A percentile compares a stretch with the other conserved stretches of the same genome.
Conservation (phyloP, 805 yeast species). For the Kurtzmaniella fragi region DNA sequence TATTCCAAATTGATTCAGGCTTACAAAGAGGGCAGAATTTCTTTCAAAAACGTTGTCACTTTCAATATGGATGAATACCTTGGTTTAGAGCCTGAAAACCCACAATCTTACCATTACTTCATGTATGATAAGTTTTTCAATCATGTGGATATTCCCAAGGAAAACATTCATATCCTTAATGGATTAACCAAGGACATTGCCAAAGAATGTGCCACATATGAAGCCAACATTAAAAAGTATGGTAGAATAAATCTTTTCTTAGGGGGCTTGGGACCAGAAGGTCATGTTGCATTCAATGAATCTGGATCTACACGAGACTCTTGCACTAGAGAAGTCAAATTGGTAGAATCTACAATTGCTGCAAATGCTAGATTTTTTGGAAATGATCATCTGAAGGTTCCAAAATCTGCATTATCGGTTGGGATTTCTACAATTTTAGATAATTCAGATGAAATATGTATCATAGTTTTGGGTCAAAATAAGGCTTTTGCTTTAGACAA, state of each 20-base stretch:
- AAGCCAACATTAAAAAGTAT: conserved; percentile 39
- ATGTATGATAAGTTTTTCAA: conserved; percentile 53
- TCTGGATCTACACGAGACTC: conserved; percentile 45
- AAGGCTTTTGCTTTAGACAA: conserved; percentile 45
- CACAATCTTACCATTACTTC: conserved; percentile 53
- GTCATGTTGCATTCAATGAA: conserved; percentile 59
- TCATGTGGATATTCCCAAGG: conserved; percentile 48
- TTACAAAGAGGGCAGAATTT: conserved; percentile 36
- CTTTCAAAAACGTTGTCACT: conserved; percentile 49
- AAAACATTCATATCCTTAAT: conserved; percentile 50
- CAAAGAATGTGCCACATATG: conserved; percentile 45
- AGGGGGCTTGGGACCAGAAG: conserved; percentile 60
- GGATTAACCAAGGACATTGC: conserved; percentile 45
- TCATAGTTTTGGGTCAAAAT: conserved; percentile 46
- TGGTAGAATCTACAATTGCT: conserved; percentile 45
- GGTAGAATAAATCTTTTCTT: conserved; percentile 51
- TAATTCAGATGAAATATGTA: conserved; percentile 47
- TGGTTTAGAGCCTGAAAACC: conserved; percentile 42
- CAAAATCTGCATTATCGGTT: conserved; percentile 47
- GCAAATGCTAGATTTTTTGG: conserved; percentile 53
- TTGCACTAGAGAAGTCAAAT: conserved; percentile 40
- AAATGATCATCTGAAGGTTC: conserved; percentile 43
- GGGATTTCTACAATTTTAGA: conserved; percentile 56
- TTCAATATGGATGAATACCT: conserved; percentile 62
- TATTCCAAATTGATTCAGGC: conserved; percentile 42